Conservation (phyloP, 2,329 filamentous ascomycete genomes). For the Spiromastix sp. region DNA sequence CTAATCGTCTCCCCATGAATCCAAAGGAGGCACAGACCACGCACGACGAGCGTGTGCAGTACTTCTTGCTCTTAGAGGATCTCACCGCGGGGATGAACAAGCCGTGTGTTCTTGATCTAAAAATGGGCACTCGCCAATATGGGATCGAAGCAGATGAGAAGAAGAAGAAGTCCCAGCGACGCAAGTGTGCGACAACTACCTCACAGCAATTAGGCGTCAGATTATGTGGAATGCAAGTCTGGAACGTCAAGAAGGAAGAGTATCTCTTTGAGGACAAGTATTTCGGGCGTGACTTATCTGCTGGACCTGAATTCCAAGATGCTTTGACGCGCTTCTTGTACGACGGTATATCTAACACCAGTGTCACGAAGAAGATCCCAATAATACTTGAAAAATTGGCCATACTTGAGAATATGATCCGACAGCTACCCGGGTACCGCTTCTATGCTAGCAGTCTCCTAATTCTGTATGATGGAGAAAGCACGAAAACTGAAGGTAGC, state of each 20-base stretch:
- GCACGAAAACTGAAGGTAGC: conserved; percentile 13
- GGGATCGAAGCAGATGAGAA: conserved; percentile 84
- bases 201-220: conserved; percentile 85
- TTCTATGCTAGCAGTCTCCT: conserved; percentile 93
- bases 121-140: conserved; percentile 97
- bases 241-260: conserved; percentile 71
- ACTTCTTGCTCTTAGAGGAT: conserved; percentile 88
- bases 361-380: conserved; percentile 78
- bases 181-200: conserved; percentile 87
- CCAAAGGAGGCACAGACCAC: conserved; percentile 61
- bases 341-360: conserved; percentile 71
- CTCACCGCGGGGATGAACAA: conserved; percentile 93
- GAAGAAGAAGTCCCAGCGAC: conserved; percentile 84
- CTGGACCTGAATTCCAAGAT: conserved; percentile 77
- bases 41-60: conserved; percentile 60
- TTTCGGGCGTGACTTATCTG: conserved; percentile 79
- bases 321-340: conserved; percentile 84
- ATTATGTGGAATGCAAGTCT: conserved; percentile 91
- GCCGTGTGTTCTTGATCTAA: conserved; percentile 92
- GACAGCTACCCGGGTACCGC: conserved; percentile 69
- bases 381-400: conserved; percentile 74
- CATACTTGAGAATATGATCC: conserved; percentile 73
- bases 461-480: conserved; percentile 88
- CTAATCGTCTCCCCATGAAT: conserved; percentile 48
- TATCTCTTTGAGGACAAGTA: conserved; percentile 99